phyloP scores from a whole-genome alignment of 2,329 filamentous ascomycete genomes.

The Fusarium incarnatum region DNA sequence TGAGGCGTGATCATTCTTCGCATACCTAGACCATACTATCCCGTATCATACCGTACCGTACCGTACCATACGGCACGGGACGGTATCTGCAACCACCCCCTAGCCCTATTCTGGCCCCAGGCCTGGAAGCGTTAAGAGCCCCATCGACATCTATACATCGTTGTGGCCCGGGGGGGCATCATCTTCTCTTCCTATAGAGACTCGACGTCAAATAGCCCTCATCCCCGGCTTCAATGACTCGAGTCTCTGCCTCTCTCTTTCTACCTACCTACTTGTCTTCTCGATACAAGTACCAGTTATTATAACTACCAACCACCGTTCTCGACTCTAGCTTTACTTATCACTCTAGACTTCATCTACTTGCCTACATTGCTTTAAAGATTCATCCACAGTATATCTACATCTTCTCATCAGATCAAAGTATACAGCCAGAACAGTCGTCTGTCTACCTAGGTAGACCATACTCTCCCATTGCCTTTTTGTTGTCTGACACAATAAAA shows the following conservation, averaged over 20 bases:
- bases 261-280: background rate
- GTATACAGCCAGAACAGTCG: slow-evolving; percentile 1
- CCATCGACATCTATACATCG: slow-evolving; percentile 32
- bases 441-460: slow-evolving; percentile 11
- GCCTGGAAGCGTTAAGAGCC: slow-evolving; percentile 27
- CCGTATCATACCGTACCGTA: background rate
- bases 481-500: slow-evolving; percentile 31
- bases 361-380: background rate
- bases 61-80: background rate
- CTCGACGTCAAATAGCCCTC: slow-evolving; percentile 36
- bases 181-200: slow-evolving; percentile 26
- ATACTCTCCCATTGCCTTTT: slow-evolving; percentile 10
- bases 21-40: background rate
- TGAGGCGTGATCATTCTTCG: background rate
- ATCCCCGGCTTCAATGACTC: slow-evolving; percentile 30
- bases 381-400: background rate
- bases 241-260: slow-evolving; percentile 6
- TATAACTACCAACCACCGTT: slow-evolving; percentile 9
- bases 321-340: background rate
- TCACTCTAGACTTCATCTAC: background rate
- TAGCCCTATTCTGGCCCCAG: slow-evolving; percentile 27
- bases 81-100: slow-evolving; percentile 34
- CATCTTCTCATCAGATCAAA: background rate
- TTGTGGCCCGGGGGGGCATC: slow-evolving; percentile 29
- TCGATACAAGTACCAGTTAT: slow-evolving; percentile 5